These are phyloP conservation scores for Aspergillus funiculosus DNA, from an alignment of 495 filamentous ascomycete genomes.

Conservation along the genomic window DNA sequence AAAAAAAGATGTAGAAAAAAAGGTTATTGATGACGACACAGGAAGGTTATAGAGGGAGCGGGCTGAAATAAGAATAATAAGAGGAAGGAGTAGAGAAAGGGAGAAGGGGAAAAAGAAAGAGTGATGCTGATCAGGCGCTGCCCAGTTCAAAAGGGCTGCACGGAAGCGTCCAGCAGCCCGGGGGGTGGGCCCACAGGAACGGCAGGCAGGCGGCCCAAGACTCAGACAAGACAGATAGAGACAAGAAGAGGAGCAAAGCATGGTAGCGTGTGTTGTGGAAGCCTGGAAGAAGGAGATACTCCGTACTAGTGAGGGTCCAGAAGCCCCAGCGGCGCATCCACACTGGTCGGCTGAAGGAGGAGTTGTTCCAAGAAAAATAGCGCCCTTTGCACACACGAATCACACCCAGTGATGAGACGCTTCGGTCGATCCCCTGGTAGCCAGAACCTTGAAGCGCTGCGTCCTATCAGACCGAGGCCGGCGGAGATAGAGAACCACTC, in stretches of 20 bases:
- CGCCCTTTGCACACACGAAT: constrained; percentile 11
- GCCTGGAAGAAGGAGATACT: not conserved
- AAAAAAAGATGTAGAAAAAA: constrained; percentile 5
- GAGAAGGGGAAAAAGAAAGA: constrained; percentile 1
- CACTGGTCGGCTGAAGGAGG: constrained; percentile 11
- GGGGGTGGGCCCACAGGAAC: constrained; percentile 16
- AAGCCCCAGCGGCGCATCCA: constrained; percentile 11
- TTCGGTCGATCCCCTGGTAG: constrained; percentile 16
- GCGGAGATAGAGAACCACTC: constrained; percentile 8
- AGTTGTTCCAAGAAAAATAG: constrained; percentile 10
- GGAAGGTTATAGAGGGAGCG: constrained; percentile 2
- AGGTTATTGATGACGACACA: constrained; percentile 3
- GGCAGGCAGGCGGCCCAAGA: not conserved
- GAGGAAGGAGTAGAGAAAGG: constrained; percentile 1
- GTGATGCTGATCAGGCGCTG: constrained; percentile 12
- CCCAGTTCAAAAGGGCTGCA: constrained; percentile 12
- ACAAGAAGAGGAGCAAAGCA: too few species aligned
- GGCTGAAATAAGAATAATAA: constrained; percentile 7
- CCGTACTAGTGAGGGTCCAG: not conserved
- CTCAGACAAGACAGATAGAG: constrained; percentile 1
- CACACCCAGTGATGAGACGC: constrained; percentile 8
- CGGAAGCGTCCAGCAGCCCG: constrained; percentile 17
- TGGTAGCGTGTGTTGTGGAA: too few species aligned
- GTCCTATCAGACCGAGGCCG: constrained; percentile 16
- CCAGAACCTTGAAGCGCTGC: constrained; percentile 12